Conservation (phyloP, 495 filamentous ascomycete genomes). For the Hamigera avellanea region DNA sequence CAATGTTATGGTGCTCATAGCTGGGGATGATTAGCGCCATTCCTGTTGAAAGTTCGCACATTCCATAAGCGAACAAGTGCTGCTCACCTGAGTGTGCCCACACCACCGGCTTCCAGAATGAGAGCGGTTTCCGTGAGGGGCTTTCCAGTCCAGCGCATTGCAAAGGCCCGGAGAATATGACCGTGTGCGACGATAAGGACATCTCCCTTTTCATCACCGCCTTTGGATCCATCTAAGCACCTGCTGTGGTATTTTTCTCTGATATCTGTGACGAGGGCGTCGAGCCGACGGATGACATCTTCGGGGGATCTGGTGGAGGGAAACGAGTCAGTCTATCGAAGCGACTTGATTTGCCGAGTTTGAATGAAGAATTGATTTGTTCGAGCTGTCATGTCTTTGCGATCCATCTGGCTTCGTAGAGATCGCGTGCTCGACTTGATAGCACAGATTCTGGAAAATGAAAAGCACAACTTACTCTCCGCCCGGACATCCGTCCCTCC, state of each 20-base stretch:
- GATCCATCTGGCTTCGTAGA: too few species aligned
- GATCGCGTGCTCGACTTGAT: too few species aligned
- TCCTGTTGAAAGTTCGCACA: too few species aligned
- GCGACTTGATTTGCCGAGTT: too few species aligned
- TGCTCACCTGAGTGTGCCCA: conserved; percentile 63
- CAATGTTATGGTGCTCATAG: conserved; percentile 56
- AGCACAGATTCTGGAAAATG: too few species aligned
- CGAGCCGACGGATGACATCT: conserved; percentile 57
- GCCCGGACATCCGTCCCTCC: conserved; percentile 67
- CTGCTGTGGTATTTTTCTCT: conserved; percentile 39
- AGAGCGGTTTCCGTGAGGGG: conserved; percentile 43
- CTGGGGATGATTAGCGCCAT: conserved; percentile 20
- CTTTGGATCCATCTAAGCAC: conserved; percentile 20
- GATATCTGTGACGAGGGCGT: conserved; percentile 67
- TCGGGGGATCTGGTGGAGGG: conserved; percentile 41
- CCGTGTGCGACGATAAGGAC: conserved; percentile 70
- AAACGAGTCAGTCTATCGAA: neutral
- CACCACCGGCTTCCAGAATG: conserved; percentile 67
- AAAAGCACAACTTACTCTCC: conserved; percentile 41
- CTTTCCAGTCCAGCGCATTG: conserved; percentile 74
- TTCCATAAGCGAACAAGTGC: too few species aligned
- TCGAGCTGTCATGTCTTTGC: too few species aligned
- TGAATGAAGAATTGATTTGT: too few species aligned
- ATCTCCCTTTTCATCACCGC: conserved; percentile 41
- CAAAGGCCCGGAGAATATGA: conserved; percentile 80